Conservation (phyloP, 2,329 filamentous ascomycete species). For the Cercospora sp. region DNA sequence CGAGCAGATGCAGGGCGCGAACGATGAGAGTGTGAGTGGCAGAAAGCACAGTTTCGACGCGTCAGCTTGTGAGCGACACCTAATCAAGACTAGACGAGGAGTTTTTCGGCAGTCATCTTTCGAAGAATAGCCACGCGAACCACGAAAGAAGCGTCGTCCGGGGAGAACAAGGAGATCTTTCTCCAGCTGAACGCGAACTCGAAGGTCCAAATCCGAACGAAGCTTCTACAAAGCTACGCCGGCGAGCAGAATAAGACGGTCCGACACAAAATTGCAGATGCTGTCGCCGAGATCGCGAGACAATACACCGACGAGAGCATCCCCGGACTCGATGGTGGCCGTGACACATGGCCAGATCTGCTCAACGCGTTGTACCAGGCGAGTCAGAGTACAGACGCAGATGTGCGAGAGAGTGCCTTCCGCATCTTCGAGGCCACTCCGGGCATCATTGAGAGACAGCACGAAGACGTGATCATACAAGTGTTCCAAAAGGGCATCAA, state of each 20-base stretch:
- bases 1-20: constrained; percentile 82
- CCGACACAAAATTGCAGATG: constrained; percentile 94
- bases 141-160: constrained; percentile 68
- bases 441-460: constrained; percentile 92
- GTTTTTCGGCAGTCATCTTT: constrained; percentile 92
- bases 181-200: constrained; percentile 74
- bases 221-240: constrained; percentile 75
- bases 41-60: not conserved
- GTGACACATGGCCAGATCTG: constrained; percentile 81
- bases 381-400: constrained; percentile 79
- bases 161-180: constrained; percentile 79
- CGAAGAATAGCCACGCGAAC: constrained; percentile 89
- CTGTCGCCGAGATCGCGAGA: constrained; percentile 91
- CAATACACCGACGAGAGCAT: constrained; percentile 80
- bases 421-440: constrained; percentile 94
- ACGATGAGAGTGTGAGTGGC: constrained; percentile 66
- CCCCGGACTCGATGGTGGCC: constrained; percentile 32
- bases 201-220: constrained; percentile 76
- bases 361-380: constrained; percentile 83
- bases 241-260: constrained; percentile 72
- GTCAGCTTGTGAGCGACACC: not conserved
- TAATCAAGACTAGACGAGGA: constrained; percentile 66
- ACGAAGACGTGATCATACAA: constrained; percentile 83
- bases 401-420: constrained; percentile 88
- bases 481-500: constrained; percentile 92